A percentile compares a stretch with the other conserved stretches of the same genome.
phyloP scores from a whole-genome alignment of 2,329 filamentous ascomycete species.

The Aspergillus sclerotialis region DNA sequence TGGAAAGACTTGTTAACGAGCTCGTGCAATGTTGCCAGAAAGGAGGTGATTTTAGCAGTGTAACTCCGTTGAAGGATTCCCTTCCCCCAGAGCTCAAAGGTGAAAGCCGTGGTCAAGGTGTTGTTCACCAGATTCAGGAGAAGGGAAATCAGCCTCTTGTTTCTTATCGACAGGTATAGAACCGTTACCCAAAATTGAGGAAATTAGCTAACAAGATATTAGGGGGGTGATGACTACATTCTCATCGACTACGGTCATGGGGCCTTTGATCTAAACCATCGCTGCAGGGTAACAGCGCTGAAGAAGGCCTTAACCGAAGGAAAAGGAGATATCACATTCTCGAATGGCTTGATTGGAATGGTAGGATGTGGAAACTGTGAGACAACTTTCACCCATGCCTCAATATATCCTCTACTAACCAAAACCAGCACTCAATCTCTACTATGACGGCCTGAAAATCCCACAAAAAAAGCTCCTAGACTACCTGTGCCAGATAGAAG shows the following conservation, averaged over 20 bases:
- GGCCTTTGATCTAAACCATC: conserved; percentile 50
- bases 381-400: not conserved
- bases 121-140: conserved; percentile 29
- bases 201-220: conserved; percentile 14
- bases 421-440: conserved; percentile 33
- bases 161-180: conserved; percentile 33
- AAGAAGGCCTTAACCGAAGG: conserved; percentile 40
- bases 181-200: not conserved
- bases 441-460: conserved; percentile 39
- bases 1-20: conserved; percentile 40
- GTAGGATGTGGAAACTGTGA: conserved; percentile 43
- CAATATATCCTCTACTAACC: conserved; percentile 1
- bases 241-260: conserved; percentile 54
- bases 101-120: conserved; percentile 19
- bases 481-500: conserved; percentile 31
- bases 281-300: conserved; percentile 49
- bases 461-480: conserved; percentile 31
- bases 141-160: conserved; percentile 31
- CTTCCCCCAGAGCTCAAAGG: conserved; percentile 13
- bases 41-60: conserved; percentile 21
- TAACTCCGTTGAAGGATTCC: conserved; percentile 24
- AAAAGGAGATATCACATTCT: conserved; percentile 28
- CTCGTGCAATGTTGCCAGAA: conserved; percentile 36
- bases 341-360: conserved; percentile 41
- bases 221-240: conserved; percentile 46